Conservation (phyloP, 306 rosid genomes). For the Boehmeria nivea region DNA sequence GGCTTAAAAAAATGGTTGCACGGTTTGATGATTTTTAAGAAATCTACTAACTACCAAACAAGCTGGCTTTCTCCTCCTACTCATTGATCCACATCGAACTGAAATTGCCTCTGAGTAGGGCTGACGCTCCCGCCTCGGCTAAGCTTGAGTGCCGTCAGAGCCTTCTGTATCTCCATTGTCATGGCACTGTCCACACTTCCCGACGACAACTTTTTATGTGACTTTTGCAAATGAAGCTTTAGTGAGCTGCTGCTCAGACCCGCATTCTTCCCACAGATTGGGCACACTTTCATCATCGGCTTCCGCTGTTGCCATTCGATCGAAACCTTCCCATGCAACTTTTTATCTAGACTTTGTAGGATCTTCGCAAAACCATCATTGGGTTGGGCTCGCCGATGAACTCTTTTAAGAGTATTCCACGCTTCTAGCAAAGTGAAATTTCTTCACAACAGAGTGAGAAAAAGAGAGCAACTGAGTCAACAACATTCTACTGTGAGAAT, state of each 20-base stretch:
- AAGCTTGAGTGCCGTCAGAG: constrained; percentile 58
- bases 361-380: constrained; percentile 83
- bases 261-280: constrained; percentile 84
- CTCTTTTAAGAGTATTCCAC: constrained; percentile 75
- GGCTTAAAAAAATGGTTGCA: too few relatives aligned
- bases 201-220: constrained; percentile 80
- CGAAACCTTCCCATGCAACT: constrained; percentile 69
- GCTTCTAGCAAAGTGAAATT: constrained; percentile 59
- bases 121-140: constrained; percentile 63
- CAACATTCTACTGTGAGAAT: too few relatives aligned
- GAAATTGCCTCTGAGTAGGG: constrained; percentile 54
- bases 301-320: constrained; percentile 91
- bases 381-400: constrained; percentile 89
- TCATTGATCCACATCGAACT: too few relatives aligned
- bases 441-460: constrained; percentile 37
- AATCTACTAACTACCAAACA: too few relatives aligned
- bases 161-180: constrained; percentile 86
- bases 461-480: too few relatives aligned
- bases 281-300: constrained; percentile 81
- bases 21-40: too few relatives aligned
- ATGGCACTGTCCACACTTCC: constrained; percentile 95
- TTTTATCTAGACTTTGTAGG: constrained; percentile 51
- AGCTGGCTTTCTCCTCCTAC: too few relatives aligned
- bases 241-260: constrained; percentile 97
- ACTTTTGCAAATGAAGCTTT: constrained; percentile 83